Evolutionary conservation across 2,329 filamentous ascomycete genomes (phyloP).

Genomic region (Colletotrichum lini): DNA sequence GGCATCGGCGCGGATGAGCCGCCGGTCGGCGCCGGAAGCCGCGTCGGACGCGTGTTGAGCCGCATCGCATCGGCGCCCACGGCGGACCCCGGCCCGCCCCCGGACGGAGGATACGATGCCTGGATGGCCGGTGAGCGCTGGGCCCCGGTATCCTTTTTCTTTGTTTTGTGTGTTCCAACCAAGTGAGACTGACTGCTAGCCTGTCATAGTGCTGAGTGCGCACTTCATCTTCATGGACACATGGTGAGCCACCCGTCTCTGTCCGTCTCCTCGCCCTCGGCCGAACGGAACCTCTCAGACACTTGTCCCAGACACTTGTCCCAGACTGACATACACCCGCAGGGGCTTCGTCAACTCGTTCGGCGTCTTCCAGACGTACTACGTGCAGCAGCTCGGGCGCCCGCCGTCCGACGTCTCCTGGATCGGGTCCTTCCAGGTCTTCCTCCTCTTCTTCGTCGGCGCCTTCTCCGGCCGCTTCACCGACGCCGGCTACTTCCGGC

Average conservation of each 20-base stretch:
- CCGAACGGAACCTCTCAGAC: too few species aligned
- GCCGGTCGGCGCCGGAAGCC: conserved; percentile 8
- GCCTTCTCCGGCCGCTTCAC: conserved; percentile 59
- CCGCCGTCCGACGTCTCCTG: conserved; percentile 58
- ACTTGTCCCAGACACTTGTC: too few species aligned
- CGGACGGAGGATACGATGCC: conserved; percentile 33
- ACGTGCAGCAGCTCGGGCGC: conserved; percentile 52
- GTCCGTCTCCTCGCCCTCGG: not conserved
- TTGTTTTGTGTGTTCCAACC: not conserved
- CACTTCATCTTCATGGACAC: conserved; percentile 42
- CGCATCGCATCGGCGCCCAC: conserved; percentile 32
- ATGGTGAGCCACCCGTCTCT: conserved; percentile 17
- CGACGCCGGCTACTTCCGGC: conserved; percentile 60
- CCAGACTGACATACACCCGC: not conserved
- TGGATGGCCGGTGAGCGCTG: conserved; percentile 37
- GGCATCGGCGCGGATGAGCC: not conserved
- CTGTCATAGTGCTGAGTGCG: conserved; percentile 6
- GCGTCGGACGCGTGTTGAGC: conserved; percentile 34
- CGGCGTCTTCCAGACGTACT: conserved; percentile 63
- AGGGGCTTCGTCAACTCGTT: conserved; percentile 63
- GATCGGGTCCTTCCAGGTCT: conserved; percentile 62
- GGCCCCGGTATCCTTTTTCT: not conserved
- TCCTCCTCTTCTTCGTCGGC: conserved; percentile 58
- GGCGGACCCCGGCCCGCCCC: conserved; percentile 28
- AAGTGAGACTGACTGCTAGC: not conserved